A percentile compares a stretch with the other conserved stretches of the same genome.
Conservation (phyloP, 768 basidiomycete species). For the Amanita rubescens region DNA sequence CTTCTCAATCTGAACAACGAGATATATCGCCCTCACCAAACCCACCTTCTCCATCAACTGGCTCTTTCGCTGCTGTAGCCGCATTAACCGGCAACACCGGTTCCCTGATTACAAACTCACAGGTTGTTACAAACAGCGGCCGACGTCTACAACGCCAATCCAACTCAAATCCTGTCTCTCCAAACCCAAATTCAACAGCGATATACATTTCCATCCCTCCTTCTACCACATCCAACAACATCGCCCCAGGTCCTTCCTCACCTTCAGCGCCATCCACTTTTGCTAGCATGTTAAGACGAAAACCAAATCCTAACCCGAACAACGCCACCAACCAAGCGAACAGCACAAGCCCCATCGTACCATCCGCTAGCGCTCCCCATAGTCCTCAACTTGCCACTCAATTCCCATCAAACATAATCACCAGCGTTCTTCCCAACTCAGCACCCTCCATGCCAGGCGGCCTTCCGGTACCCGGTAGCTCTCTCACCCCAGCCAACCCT, state of each 20-base stretch:
- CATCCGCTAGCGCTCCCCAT: background rate
- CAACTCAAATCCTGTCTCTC: background rate
- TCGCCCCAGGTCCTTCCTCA: slow-evolving; percentile 11
- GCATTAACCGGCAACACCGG: background rate
- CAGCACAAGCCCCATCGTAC: slow-evolving; percentile 6
- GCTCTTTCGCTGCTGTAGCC: slow-evolving; percentile 13
- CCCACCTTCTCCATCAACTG: slow-evolving; percentile 29
- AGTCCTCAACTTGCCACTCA: background rate
- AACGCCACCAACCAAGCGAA: background rate
- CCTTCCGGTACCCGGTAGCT: background rate
- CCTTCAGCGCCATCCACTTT: slow-evolving; percentile 9
- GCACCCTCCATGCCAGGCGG: slow-evolving; percentile 3
- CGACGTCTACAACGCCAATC: background rate
- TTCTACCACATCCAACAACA: background rate
- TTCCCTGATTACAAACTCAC: background rate
- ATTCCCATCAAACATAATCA: background rate
- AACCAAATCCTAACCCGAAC: background rate
- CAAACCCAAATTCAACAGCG: background rate
- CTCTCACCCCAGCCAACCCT: slow-evolving; percentile 3
- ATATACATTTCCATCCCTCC: background rate
- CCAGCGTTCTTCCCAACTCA: background rate
- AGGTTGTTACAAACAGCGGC: slow-evolving; percentile 10
- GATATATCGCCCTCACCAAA: slow-evolving; percentile 41
- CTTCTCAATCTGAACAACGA: slow-evolving; percentile 44
- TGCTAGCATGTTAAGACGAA: slow-evolving; percentile 7